Base-by-base conservation (phyloP, 345 rosid species). In the Combretum micranthum region DNA sequence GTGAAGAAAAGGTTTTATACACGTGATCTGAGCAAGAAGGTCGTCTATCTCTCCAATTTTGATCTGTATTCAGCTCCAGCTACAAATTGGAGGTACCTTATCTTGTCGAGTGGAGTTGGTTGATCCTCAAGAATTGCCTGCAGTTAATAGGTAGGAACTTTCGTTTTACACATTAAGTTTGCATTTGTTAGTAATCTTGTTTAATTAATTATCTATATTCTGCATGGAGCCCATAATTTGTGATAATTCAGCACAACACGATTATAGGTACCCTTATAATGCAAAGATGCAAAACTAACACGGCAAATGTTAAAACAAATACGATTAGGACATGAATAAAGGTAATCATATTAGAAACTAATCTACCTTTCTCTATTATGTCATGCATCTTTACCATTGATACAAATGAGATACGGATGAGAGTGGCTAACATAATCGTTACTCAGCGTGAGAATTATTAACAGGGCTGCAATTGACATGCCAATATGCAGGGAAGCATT, bases 51-150 rank as follows among this genome's bases (percentile, higher is more conserved):
- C 39, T 23, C 49, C 15, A 68, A 70, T 22, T 60, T 63, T 19
- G 63, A 67, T 53, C 50, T 70, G 54, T 56, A 21, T 16, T 47
- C 47, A 16, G 45, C 75, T 11, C 44, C 62, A 15, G 44, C 47
- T 1, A 54, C 72, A 5, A 61, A 68, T 25, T 64, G 79, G 72
- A 74, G 65, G 23, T 13, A 62, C 66, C 2, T 46, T 74, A 1
- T 47, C 32, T 12, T 62, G 56, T 25, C 26, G 11, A 4, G 32
- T 14, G 65, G 68, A 55, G 23, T 65, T 61, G 11, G 32, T 51
- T 3, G 12, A n/a, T 21, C 39, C 15, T 21, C n/a, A 52, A 20
- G 39, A 21, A 2, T 57, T 57, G 52, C 61, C 61, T 25, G 32
- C 32, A 25, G n/a, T n/a, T n/a, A n/a, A n/a, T n/a, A n/a, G 47